Conservation (phyloP, 768 basidiomycete genomes). For the Pleurotus tuber-regium region DNA sequence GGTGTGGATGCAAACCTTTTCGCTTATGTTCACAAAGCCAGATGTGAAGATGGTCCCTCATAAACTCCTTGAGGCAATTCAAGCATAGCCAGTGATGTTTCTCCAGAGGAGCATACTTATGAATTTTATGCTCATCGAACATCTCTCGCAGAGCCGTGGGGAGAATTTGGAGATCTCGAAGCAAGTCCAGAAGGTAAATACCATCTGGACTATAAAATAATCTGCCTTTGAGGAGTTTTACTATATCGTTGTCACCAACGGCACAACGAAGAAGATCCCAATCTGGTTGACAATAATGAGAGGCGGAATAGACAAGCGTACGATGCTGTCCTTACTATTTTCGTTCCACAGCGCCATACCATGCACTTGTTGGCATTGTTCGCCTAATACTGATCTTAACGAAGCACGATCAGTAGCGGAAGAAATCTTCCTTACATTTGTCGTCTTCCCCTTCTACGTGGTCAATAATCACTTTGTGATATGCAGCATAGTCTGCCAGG, state of each 20-base stretch:
- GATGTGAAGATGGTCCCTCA: slow-evolving; percentile 14
- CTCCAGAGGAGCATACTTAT: slow-evolving; percentile 2
- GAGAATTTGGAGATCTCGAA: not conserved
- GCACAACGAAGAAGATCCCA: slow-evolving; percentile 9
- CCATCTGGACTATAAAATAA: not conserved
- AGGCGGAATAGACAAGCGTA: not conserved
- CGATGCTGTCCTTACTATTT: slow-evolving; percentile 1
- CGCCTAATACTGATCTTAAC: slow-evolving; percentile 1
- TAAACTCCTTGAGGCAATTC: slow-evolving; percentile 9
- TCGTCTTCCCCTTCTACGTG: slow-evolving; percentile 11
- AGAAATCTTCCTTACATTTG: slow-evolving; percentile 4
- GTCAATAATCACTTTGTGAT: slow-evolving; percentile 9
- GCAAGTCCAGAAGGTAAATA: not conserved
- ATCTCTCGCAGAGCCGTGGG: slow-evolving; percentile 7
- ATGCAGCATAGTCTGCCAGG: not conserved
- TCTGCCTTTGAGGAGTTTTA: slow-evolving; percentile 4
- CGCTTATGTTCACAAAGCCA: slow-evolving; percentile 13
- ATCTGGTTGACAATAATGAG: slow-evolving; percentile 1
- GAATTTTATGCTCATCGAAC: slow-evolving; percentile 10
- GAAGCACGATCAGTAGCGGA: not conserved
- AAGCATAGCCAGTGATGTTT: slow-evolving; percentile 15
- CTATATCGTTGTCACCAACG: not conserved
- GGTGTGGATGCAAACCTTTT: slow-evolving; percentile 10
- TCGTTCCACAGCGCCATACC: slow-evolving; percentile 12
- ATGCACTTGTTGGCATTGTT: slow-evolving; percentile 3